Evolutionary conservation across 139 green algal genomes (phyloP).

Genomic region (Picochlorum sp.): DNA sequence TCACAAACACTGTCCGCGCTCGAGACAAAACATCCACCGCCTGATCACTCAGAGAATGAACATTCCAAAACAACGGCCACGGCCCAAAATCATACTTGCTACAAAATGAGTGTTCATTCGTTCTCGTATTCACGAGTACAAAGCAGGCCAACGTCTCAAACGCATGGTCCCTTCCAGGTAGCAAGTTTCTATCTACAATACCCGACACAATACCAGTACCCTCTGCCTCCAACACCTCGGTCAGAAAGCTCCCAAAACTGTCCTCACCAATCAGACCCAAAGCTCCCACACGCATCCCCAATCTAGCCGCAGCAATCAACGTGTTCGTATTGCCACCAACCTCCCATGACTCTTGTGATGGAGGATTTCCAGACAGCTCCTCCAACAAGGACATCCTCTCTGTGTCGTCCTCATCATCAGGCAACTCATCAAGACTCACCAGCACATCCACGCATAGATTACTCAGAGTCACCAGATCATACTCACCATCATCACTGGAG

Average conservation of each 20-base stretch:
- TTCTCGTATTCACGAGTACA: slow-evolving; percentile 60
- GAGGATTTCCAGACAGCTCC: slow-evolving; percentile 34
- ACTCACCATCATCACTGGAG: slow-evolving; percentile 2
- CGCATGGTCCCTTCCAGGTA: neutral
- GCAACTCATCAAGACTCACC: slow-evolving; percentile 40
- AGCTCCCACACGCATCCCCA: slow-evolving; percentile 62
- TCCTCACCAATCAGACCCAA: slow-evolving; percentile 76
- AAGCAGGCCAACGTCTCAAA: slow-evolving; percentile 82
- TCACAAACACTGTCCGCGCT: slow-evolving; percentile 52
- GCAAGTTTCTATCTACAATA: slow-evolving; percentile 14
- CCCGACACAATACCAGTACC: slow-evolving; percentile 13
- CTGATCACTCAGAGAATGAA: slow-evolving; percentile 8
- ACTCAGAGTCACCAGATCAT: slow-evolving; percentile 60
- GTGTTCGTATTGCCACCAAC: slow-evolving; percentile 86
- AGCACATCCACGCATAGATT: slow-evolving; percentile 89
- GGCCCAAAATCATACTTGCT: slow-evolving; percentile 86
- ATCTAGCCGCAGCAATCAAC: slow-evolving; percentile 74
- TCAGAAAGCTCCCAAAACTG: slow-evolving; percentile 72
- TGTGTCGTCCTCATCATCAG: slow-evolving; percentile 22
- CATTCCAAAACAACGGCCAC: slow-evolving; percentile 72
- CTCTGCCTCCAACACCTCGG: slow-evolving; percentile 44
- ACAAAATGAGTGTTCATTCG: slow-evolving; percentile 63
- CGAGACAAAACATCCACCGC: slow-evolving; percentile 24
- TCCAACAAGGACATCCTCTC: slow-evolving; percentile 34
- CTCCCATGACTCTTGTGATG: slow-evolving; percentile 31